Conservation (phyloP, 306 rosid genomes). For the Castanea crenata region DNA sequence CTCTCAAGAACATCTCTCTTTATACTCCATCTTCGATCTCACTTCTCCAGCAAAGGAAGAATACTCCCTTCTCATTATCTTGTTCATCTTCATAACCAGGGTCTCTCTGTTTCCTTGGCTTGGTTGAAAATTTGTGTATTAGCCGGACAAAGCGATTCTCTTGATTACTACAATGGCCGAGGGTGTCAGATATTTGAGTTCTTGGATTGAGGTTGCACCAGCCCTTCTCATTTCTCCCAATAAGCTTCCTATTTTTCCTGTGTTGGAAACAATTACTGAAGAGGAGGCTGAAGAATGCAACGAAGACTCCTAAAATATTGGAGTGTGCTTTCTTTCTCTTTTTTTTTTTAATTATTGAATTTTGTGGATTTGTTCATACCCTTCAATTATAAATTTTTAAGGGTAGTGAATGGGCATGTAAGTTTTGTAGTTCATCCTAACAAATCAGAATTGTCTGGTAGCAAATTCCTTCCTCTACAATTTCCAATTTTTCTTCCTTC, state of each 20-base stretch:
- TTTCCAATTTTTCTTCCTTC: no score
- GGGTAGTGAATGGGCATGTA: no score
- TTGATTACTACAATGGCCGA: conserved; percentile 25
- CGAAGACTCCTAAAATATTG: not conserved
- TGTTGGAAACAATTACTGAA: conserved; percentile 53
- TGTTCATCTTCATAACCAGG: not conserved
- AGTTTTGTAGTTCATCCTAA: no score
- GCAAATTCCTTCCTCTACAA: no score
- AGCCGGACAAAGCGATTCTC: not conserved
- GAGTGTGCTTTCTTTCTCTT: no score
- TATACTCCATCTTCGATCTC: not conserved
- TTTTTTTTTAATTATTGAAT: no score
- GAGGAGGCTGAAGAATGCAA: conserved; percentile 37
- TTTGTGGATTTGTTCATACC: not conserved
- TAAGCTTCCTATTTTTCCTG: conserved; percentile 45
- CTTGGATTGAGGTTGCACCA: conserved; percentile 53
- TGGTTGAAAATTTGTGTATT: not conserved
- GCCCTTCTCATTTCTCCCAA: conserved; percentile 33
- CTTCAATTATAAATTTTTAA: no score
- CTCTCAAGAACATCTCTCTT: not conserved
- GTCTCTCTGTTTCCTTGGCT: not conserved
- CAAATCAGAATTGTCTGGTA: no score
- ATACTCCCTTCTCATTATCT: not conserved
- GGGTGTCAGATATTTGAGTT: conserved; percentile 27
- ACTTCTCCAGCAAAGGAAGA: not conserved